Base-by-base conservation (phyloP, 2,329 filamentous ascomycete species). In the Xylaria sp. region DNA sequence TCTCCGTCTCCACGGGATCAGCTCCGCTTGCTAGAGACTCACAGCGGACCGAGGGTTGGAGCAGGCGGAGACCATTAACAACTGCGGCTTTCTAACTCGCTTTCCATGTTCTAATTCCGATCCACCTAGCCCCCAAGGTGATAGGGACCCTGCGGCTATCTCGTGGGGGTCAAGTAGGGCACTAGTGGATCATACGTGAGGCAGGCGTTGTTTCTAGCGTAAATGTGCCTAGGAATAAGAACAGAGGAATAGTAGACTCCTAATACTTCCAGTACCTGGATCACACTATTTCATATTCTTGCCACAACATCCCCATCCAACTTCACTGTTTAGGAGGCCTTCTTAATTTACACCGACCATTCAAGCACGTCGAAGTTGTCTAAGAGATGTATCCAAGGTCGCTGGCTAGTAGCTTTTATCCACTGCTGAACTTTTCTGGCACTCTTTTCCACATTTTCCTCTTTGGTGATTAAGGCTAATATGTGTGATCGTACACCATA, bases 1-100 rank as follows among this genome's bases (percentile, higher is more conserved):
- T 56, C 60, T 64, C 66, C 66, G 56, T 63, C 60, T 61, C 56
- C 28, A 63, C 48, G 55, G 43, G 54, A 52, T 58, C 39, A 46
- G 33, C 66, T 71, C 69, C 66, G 69, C 55, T 55, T 54, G 33
- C 23, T 59, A 61, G 28, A 51, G 41, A 54, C 41, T 23, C 52
- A 41, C 15, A 61, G 58, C 43, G 23, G 52, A 54, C 43, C 52
- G 62, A 57, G 12, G 25, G 9, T 28, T 39, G 48, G 63, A 67
- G n/a, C 18, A 63, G 28, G 55, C 55, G 55, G 61, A 64, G 60
- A 64, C 36, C 2, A 31, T 58, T n/a, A 58, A 28, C 12, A 46
- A 46, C 39, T 15, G 13, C 39, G 36, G 13, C 55, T 28, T 58
- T 31, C 55, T 31, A 13, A 43, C 55, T 43, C 23, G 55, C 39